Conservation (phyloP, 805 yeast species). For the Saccharomyces paradoxus region DNA sequence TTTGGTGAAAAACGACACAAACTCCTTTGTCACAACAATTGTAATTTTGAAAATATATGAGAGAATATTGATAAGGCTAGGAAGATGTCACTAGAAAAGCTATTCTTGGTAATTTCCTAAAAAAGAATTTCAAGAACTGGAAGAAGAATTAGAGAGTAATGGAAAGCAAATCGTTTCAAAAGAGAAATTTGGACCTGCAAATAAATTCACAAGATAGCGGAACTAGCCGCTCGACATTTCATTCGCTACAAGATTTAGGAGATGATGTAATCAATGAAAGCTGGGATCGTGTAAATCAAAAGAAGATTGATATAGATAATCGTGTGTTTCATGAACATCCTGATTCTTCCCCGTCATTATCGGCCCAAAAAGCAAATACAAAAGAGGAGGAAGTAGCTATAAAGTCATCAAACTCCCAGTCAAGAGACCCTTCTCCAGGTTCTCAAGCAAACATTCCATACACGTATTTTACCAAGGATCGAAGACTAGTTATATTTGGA, state of each 20-base stretch:
- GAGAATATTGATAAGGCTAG: background rate
- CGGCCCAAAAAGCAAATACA: background rate
- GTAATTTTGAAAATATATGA: background rate
- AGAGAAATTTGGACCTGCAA: background rate
- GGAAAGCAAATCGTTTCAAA: background rate
- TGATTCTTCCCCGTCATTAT: background rate
- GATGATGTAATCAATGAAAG: background rate
- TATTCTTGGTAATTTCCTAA: background rate
- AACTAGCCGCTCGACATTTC: background rate
- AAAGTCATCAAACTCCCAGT: background rate
- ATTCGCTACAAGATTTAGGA: background rate
- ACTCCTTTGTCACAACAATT: background rate
- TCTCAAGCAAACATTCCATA: conserved; percentile 15
- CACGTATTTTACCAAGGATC: conserved; percentile 30
- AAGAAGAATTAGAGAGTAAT: background rate
- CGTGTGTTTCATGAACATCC: background rate
- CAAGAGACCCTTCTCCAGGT: background rate
- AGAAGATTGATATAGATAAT: background rate
- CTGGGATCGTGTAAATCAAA: background rate
- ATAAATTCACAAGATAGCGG: background rate
- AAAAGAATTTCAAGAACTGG: background rate
- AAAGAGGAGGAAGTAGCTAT: background rate
- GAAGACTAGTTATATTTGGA: conserved; percentile 30
- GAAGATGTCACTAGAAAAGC: background rate
- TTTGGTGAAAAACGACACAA: background rate